These are phyloP conservation scores for Pulveroboletus frians DNA, from an alignment of 768 basidiomycete genomes.

Conservation along the genomic window DNA sequence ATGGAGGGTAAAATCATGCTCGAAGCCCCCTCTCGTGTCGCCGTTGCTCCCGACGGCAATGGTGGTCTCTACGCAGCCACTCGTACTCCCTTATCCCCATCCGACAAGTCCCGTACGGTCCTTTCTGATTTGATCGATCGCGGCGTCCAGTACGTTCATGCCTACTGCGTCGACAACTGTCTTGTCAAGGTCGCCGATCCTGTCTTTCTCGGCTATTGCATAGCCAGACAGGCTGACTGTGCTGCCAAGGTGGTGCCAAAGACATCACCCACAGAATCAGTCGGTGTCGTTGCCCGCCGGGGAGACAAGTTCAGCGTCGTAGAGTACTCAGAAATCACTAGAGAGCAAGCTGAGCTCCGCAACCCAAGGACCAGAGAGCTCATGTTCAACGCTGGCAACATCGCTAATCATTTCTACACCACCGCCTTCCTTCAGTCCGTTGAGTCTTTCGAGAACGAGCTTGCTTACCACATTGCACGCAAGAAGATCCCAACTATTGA, in stretches of 20 bases:
- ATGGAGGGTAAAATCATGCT: constrained; percentile 93
- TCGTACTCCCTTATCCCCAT: constrained; percentile 62
- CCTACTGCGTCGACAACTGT: constrained; percentile 98
- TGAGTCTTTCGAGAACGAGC: constrained; percentile 75
- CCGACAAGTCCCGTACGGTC: constrained; percentile 62
- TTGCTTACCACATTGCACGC: constrained; percentile 96
- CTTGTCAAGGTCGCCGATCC: constrained; percentile 97
- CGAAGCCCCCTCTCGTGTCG: constrained; percentile 68
- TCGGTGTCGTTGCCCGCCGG: constrained; percentile 87
- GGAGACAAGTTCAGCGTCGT: constrained; percentile 87
- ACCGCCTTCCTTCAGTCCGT: constrained; percentile 74
- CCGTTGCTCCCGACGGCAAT: constrained; percentile 98
- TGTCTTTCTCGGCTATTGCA: constrained; percentile 92
- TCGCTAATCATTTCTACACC: constrained; percentile 98
- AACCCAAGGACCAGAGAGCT: constrained; percentile 69
- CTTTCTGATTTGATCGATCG: constrained; percentile 77
- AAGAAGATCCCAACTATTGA: constrained; percentile 93
- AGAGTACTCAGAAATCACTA: constrained; percentile 94
- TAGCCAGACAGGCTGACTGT: constrained; percentile 82
- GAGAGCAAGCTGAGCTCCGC: constrained; percentile 78
- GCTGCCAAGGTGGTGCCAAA: constrained; percentile 98
- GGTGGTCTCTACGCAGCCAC: constrained; percentile 96
- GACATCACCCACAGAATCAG: constrained; percentile 76
- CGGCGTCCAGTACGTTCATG: constrained; percentile 83
- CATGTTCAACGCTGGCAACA: constrained; percentile 91